Evolutionary conservation across 1,284 basidiomycete genomes (phyloP).

Genomic region (Albatrellus sp.): DNA sequence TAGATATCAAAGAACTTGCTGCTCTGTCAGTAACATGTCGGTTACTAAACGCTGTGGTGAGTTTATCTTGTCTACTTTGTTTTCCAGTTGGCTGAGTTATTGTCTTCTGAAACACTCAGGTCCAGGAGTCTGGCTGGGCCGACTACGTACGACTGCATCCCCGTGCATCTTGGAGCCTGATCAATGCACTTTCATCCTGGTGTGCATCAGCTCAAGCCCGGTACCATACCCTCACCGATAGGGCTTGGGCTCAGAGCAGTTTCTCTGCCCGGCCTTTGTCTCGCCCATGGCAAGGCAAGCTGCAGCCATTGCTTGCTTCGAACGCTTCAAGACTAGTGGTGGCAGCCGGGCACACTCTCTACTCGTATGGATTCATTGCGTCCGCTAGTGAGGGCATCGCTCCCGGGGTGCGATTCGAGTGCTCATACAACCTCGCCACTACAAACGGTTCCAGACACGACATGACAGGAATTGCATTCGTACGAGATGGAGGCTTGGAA

Average conservation of each 20-base stretch:
- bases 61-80: constrained; percentile 12
- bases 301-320: constrained; percentile 48
- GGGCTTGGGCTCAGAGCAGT: constrained; percentile 35
- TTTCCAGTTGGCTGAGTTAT: background rate
- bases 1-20: constrained; percentile 33
- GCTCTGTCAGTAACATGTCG: constrained; percentile 34
- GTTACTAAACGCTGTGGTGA: constrained; percentile 33
- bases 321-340: constrained; percentile 46
- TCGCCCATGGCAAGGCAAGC: constrained; percentile 45
- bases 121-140: constrained; percentile 50
- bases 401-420: constrained; percentile 38
- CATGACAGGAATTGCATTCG: constrained; percentile 38
- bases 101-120: constrained; percentile 23
- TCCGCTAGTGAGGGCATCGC: constrained; percentile 18
- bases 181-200: constrained; percentile 34
- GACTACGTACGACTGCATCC: constrained; percentile 34
- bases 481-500: constrained; percentile 36
- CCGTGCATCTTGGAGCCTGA: constrained; percentile 41
- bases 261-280: constrained; percentile 61
- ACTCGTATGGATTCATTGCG: constrained; percentile 41
- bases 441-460: constrained; percentile 26
- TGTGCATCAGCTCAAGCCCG: constrained; percentile 29
- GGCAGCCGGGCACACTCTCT: constrained; percentile 46
- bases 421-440: constrained; percentile 27
- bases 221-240: constrained; percentile 42